These are phyloP conservation scores for Globisporangium perplexum DNA, from an alignment of 352 stramenopile genomes.

Conservation along the genomic window DNA sequence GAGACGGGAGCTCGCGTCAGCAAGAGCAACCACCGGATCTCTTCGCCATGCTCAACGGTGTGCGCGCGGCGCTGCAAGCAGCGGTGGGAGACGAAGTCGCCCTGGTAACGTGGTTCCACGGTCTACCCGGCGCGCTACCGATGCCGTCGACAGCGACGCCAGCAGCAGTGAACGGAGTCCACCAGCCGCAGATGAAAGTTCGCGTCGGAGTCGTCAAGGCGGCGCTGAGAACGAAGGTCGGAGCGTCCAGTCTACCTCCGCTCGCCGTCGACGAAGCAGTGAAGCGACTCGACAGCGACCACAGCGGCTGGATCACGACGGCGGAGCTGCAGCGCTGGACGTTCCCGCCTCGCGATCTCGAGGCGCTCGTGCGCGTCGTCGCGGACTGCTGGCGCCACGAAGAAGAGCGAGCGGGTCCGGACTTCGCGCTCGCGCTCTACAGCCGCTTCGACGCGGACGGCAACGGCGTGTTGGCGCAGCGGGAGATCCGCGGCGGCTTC, in stretches of 20 bases:
- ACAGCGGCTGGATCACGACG: slow-evolving; percentile 66
- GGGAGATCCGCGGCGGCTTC: slow-evolving; percentile 50
- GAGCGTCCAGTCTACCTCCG: slow-evolving; percentile 8
- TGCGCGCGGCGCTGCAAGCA: slow-evolving; percentile 15
- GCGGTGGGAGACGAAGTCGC: slow-evolving; percentile 11
- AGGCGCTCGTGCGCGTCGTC: slow-evolving; percentile 46
- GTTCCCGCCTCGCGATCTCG: slow-evolving; percentile 50
- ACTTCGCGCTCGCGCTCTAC: slow-evolving; percentile 33
- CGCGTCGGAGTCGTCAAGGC: slow-evolving; percentile 54
- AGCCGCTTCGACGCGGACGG: slow-evolving; percentile 44
- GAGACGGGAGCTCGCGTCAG: background rate
- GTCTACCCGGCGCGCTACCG: slow-evolving; percentile 22
- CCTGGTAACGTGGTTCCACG: slow-evolving; percentile 44
- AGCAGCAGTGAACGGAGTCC: slow-evolving; percentile 1
- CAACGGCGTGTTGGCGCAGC: slow-evolving; percentile 51
- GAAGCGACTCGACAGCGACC: slow-evolving; percentile 43
- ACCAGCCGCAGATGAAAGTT: slow-evolving; percentile 29
- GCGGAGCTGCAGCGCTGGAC: slow-evolving; percentile 43
- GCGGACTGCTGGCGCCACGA: slow-evolving; percentile 25
- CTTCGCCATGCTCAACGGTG: slow-evolving; percentile 19
- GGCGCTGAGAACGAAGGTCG: slow-evolving; percentile 22
- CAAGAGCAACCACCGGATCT: background rate
- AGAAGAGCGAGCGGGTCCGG: slow-evolving; percentile 3
- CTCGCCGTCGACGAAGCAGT: slow-evolving; percentile 30
- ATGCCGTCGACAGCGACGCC: slow-evolving; percentile 1